A percentile compares a stretch with the other conserved stretches of the same genome.
Conservation (phyloP, 2,329 filamentous ascomycete genomes). For the Microsporum ferrugineum region DNA sequence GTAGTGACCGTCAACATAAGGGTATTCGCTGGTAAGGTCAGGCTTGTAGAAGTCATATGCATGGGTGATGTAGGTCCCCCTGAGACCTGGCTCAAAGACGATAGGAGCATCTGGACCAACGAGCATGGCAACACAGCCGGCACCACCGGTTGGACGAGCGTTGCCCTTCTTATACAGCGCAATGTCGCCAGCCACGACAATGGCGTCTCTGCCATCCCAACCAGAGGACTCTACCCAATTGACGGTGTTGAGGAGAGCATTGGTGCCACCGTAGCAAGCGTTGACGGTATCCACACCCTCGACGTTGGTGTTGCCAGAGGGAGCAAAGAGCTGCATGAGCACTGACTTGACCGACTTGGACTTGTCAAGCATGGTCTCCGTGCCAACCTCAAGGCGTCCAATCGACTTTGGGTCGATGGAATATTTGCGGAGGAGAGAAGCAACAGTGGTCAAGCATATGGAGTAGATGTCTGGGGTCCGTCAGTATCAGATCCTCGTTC, state of each 20-base stretch:
- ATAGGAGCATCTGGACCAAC: conserved; percentile 63
- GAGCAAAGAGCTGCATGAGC: conserved; percentile 66
- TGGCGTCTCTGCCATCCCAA: conserved; percentile 70
- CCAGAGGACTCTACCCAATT: conserved; percentile 78
- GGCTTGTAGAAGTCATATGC: conserved; percentile 82
- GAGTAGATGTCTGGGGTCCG: conserved; percentile 66
- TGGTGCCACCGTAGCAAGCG: conserved; percentile 72
- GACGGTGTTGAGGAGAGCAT: conserved; percentile 63
- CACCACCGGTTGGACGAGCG: conserved; percentile 65
- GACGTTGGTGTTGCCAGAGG: conserved; percentile 59
- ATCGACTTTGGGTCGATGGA: conserved; percentile 64
- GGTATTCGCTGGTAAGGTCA: conserved; percentile 70
- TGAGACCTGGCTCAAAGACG: conserved; percentile 61
- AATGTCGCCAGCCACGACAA: conserved; percentile 67
- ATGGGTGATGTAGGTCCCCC: conserved; percentile 67
- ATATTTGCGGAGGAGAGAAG: conserved; percentile 71
- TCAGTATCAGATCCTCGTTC: neutral
- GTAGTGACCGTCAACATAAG: conserved; percentile 68
- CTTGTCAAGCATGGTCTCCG: conserved; percentile 70
- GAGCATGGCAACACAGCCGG: conserved; percentile 62
- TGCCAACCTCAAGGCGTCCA: conserved; percentile 67
- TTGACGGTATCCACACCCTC: conserved; percentile 71
- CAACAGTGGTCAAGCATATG: conserved; percentile 64
- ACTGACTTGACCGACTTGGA: conserved; percentile 76
- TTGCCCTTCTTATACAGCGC: conserved; percentile 70